Evolutionary conservation across 257 asterid species (phyloP).

Genomic region (Solanum bulbocastanum): DNA sequence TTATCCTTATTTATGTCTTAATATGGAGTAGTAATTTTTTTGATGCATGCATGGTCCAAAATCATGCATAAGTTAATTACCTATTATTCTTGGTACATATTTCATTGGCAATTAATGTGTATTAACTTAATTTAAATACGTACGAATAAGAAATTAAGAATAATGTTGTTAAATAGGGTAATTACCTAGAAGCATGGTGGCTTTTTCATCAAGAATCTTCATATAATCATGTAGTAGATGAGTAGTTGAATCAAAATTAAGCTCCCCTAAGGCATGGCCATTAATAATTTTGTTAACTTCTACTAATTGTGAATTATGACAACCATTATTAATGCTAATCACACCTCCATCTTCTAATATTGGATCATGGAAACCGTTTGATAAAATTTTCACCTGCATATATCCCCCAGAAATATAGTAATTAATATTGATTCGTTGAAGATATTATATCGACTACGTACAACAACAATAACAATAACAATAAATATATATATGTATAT

Average conservation of each 20-base stretch:
- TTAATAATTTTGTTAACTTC: not conserved
- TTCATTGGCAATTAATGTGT: too few species aligned
- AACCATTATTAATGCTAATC: not conserved
- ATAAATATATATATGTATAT: too few species aligned
- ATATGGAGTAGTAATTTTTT: too few species aligned
- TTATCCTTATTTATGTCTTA: too few species aligned
- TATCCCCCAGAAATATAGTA: not conserved
- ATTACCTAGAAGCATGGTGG: not conserved
- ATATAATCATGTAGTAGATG: not conserved
- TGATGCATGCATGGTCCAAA: not conserved
- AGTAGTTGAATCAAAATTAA: not conserved
- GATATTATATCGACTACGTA: not conserved
- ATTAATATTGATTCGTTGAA: not conserved
- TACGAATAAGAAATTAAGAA: not conserved
- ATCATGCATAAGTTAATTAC: too few species aligned
- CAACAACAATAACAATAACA: not conserved
- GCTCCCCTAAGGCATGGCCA: not conserved
- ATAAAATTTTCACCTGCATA: not conserved
- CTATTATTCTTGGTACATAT: too few species aligned
- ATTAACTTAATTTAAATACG: too few species aligned
- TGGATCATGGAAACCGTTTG: not conserved
- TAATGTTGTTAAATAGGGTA: not conserved
- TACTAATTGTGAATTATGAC: not conserved
- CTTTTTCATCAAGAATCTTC: not conserved
- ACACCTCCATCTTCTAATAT: not conserved